A percentile compares a stretch with the other conserved stretches of the same genome.
These are phyloP conservation scores for Dendryphion nanum DNA, from an alignment of 2,329 filamentous ascomycete species.

Conservation along the genomic window DNA sequence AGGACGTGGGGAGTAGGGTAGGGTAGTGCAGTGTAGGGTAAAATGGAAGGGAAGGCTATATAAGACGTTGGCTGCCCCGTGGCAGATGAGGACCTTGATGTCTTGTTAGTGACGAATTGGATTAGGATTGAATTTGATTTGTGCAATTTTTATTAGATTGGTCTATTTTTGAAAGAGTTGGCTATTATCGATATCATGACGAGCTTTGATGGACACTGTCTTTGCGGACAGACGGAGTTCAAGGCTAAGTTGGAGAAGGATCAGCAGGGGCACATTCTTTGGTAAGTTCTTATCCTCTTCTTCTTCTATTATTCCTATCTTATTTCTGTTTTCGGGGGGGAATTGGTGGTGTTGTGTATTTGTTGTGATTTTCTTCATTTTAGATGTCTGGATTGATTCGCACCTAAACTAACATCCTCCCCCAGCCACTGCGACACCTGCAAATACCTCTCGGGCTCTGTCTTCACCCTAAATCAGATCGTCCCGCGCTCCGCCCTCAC, in stretches of 20 bases:
- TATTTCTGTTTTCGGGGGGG: no score
- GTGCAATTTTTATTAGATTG: no score
- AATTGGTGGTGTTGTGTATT: no score
- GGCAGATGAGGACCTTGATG: constrained; percentile 12
- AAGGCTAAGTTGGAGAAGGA: constrained; percentile 49
- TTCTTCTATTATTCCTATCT: background rate
- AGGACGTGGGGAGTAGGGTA: background rate
- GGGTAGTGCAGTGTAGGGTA: background rate
- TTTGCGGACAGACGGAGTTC: constrained; percentile 56
- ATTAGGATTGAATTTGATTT: no score
- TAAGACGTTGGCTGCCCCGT: constrained; percentile 5
- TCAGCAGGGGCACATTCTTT: constrained; percentile 46
- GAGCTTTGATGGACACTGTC: constrained; percentile 50
- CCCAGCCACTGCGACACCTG: constrained; percentile 57
- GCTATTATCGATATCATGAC: no score
- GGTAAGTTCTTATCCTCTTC: constrained; percentile 37
- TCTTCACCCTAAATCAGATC: constrained; percentile 56
- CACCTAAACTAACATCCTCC: constrained; percentile 1
- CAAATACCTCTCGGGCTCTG: constrained; percentile 52
- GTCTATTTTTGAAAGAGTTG: no score
- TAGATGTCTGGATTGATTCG: no score
- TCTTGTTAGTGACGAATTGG: constrained; percentile 4
- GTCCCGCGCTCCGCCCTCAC: constrained; percentile 50
- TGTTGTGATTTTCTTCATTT: no score
- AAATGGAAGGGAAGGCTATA: constrained; percentile 5